Conservation (phyloP, 129 eudicot species). For the Pulicaria dysenterica region DNA sequence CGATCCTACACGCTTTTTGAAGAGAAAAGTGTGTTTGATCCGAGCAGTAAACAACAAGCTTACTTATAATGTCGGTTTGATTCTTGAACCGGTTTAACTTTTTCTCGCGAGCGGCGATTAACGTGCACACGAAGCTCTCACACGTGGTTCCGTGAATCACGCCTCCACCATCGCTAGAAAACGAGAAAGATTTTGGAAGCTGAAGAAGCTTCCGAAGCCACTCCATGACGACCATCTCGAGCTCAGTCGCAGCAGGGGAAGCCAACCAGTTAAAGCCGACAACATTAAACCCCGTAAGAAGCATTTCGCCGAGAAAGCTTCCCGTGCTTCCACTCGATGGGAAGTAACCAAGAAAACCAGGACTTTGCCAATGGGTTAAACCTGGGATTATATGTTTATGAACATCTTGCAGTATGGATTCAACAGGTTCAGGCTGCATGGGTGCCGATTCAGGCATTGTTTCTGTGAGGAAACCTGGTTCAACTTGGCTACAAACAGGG, state of each 20-base stretch:
- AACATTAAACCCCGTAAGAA: constrained; percentile 37
- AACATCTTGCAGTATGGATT: constrained; percentile 41
- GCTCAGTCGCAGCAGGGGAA: constrained; percentile 44
- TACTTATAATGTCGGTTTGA: not conserved
- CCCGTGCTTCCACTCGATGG: constrained; percentile 35
- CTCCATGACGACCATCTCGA: constrained; percentile 45
- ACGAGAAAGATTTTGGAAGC: constrained; percentile 40
- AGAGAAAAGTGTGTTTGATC: constrained; percentile 43
- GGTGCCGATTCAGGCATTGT: constrained; percentile 40
- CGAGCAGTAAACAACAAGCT: constrained; percentile 41
- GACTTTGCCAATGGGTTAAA: constrained; percentile 52
- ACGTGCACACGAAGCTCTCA: constrained; percentile 39
- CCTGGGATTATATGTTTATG: constrained; percentile 41
- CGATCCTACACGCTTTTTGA: constrained; percentile 30
- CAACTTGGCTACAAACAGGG: constrained; percentile 42
- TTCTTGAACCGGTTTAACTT: constrained; percentile 11
- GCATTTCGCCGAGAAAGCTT: constrained; percentile 42
- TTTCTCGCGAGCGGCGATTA: constrained; percentile 37
- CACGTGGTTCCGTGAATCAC: constrained; percentile 46
- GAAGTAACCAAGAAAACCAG: constrained; percentile 41
- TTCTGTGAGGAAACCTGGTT: constrained; percentile 36
- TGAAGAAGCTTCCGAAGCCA: constrained; percentile 42
- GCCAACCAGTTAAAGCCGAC: constrained; percentile 47
- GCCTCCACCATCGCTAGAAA: constrained; percentile 44
- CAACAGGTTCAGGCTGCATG: constrained; percentile 37